Base-by-base conservation (phyloP, 1,284 basidiomycete species). In the Ustilago nuda region DNA sequence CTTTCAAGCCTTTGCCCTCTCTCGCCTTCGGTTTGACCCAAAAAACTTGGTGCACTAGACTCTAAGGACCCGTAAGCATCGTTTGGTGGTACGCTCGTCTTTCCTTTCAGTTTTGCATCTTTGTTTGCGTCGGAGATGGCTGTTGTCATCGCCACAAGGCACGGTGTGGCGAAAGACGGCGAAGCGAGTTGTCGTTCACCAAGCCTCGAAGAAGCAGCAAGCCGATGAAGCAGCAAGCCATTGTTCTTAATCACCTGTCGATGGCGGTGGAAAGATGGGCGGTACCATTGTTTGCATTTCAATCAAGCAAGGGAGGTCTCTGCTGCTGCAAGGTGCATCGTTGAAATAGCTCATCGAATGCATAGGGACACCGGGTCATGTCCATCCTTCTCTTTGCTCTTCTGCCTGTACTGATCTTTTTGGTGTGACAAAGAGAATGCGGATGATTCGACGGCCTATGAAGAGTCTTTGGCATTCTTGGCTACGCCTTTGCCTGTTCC, bases 51-150 rank as follows among this genome's bases (percentile, higher is more conserved):
- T 45, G 55, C 55, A 45, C 48, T 32, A 57, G 54, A 63, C 61
- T 46, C 61, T 63, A 54, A 33, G 41, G 55, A 64, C 48, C 55
- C 55, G 46, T 32, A 46, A 54, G 13, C 50, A 27, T 36, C 48
- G 15, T 54, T 65, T 58, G 39, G 15, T 54, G 62, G 62, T 59
- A 65, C 62, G 36, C 39, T 57, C 55, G 15, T 30, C 23, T 30
- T 43, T 43, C 27, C 3, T 39, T 30, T 17, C n/a, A 13, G 30
- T 11, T 3, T 27, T 27, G 23, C 23, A 27, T 27, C 23, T 37
- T 37, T 9, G 36, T 13, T 37, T 37, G 9, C 36, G 13, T 41
- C 39, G 39, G n/a, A 7, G 39, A 41, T 41, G 39, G 39, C 36
- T 37, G 36, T 27, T 27, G 23, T 27, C 23, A 37, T 8, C 36